These are phyloP conservation scores for Pyricularia sp. DNA, from an alignment of 2,329 filamentous ascomycete genomes.

Conservation along the genomic window DNA sequence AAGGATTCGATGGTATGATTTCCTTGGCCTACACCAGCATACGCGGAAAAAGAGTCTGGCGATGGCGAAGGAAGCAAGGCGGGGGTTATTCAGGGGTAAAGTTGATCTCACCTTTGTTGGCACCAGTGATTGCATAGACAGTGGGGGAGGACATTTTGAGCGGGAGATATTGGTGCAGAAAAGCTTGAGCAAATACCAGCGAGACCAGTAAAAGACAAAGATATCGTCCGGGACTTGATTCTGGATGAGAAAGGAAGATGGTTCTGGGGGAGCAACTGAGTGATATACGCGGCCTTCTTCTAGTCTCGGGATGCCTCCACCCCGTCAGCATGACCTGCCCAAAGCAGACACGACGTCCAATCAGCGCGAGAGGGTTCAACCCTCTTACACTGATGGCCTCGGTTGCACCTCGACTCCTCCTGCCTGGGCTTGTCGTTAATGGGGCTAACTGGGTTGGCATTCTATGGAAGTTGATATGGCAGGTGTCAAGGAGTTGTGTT, in stretches of 20 bases:
- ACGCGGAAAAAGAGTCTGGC: not conserved
- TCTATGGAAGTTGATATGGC: not conserved
- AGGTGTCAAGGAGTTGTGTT: not conserved
- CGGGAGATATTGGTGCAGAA: not conserved
- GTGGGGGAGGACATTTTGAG: conserved; percentile 12
- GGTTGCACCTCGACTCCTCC: not conserved
- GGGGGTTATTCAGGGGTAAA: not conserved
- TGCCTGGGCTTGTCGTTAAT: not conserved
- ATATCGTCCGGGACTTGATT: too few species aligned
- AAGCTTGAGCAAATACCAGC: not conserved
- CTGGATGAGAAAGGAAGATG: not conserved
- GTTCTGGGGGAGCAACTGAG: not conserved
- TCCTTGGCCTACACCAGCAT: not conserved
- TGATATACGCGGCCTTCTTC: not conserved
- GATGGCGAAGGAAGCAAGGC: not conserved
- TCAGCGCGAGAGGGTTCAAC: conserved; percentile 2
- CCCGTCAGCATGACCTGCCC: conserved; percentile 3
- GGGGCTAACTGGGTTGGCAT: not conserved
- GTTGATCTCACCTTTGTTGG: conserved; percentile 14
- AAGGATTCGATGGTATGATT: not conserved
- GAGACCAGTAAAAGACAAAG: not conserved
- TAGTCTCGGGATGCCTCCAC: not conserved
- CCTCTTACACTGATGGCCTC: conserved; percentile 4
- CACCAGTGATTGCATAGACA: conserved; percentile 17
- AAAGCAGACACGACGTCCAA: conserved; percentile 4